A percentile compares a stretch with the other conserved stretches of the same genome.
These are phyloP conservation scores for Taxillus chinensis DNA, from an alignment of 164 flowering plant species.

Conservation along the genomic window DNA sequence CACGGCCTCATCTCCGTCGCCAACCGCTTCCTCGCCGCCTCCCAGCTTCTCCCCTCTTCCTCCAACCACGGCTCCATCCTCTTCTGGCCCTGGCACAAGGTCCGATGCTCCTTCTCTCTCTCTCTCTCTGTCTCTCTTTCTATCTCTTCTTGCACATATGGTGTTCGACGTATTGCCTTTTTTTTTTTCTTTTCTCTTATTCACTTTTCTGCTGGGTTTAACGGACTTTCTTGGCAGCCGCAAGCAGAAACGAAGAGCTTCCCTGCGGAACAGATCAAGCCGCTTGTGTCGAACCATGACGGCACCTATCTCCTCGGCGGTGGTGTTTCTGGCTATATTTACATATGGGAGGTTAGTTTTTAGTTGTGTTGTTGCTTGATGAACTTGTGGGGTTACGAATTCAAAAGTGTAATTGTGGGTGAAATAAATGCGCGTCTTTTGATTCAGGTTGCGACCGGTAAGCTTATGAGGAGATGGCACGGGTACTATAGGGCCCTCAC, in stretches of 20 bases:
- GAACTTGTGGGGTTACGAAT: no score
- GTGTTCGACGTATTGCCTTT: slow-evolving; percentile 10
- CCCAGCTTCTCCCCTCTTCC: slow-evolving; percentile 56
- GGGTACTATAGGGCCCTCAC: slow-evolving; percentile 77
- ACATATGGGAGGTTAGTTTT: slow-evolving; percentile 68
- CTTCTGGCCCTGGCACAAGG: slow-evolving; percentile 90
- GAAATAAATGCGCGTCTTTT: neutral
- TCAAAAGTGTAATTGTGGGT: no score
- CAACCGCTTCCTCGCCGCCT: slow-evolving; percentile 56
- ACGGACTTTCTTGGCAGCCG: slow-evolving; percentile 33
- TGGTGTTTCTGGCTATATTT: slow-evolving; percentile 63
- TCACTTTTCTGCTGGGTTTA: neutral
- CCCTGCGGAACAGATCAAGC: slow-evolving; percentile 65
- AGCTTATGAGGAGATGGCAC: slow-evolving; percentile 68
- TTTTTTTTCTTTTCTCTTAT: slow-evolving; percentile 1
- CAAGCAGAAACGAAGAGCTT: slow-evolving; percentile 70
- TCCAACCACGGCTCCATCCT: slow-evolving; percentile 54
- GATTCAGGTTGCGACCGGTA: slow-evolving; percentile 66
- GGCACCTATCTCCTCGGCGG: slow-evolving; percentile 81
- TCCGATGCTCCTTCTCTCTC: slow-evolving; percentile 2
- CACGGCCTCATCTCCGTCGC: slow-evolving; percentile 65
- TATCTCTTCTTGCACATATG: neutral
- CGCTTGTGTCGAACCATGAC: slow-evolving; percentile 50
- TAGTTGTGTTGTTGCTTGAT: neutral
- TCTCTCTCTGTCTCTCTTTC: neutral